phyloP scores from a whole-genome alignment of 768 basidiomycete genomes.

The Agrocybe pediades region DNA sequence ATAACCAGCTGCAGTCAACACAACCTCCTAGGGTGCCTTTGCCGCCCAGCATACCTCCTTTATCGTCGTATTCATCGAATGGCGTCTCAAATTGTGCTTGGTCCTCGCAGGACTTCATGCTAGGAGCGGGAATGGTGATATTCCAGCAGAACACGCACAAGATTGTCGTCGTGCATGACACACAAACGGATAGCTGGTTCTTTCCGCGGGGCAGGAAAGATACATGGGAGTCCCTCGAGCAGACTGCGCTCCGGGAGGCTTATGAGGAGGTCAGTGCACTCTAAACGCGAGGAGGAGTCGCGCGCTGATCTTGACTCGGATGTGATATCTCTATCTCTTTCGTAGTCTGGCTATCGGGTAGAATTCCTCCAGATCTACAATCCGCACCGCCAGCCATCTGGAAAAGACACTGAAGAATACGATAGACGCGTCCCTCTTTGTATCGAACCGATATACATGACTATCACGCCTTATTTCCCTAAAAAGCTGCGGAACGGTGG shows the following conservation, averaged over 20 bases:
- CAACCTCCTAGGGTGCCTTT: neutral
- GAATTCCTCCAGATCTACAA: slow-evolving; percentile 47
- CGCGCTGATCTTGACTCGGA: neutral
- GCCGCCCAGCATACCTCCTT: neutral
- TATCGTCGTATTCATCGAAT: slow-evolving; percentile 42
- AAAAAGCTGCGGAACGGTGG: slow-evolving; percentile 8
- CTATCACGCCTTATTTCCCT: slow-evolving; percentile 30
- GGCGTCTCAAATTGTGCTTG: slow-evolving; percentile 46
- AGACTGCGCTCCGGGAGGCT: slow-evolving; percentile 61
- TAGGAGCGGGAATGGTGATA: slow-evolving; percentile 65
- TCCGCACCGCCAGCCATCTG: slow-evolving; percentile 40
- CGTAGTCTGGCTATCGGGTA: slow-evolving; percentile 51
- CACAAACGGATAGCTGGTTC: slow-evolving; percentile 45
- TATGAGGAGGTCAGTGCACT: slow-evolving; percentile 65
- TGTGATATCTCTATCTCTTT: neutral
- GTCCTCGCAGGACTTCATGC: slow-evolving; percentile 52
- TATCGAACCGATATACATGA: slow-evolving; percentile 49
- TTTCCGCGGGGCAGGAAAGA: slow-evolving; percentile 70
- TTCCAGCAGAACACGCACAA: slow-evolving; percentile 59
- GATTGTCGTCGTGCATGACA: slow-evolving; percentile 53
- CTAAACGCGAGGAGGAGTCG: no score
- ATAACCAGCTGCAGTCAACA: neutral
- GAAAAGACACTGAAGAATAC: slow-evolving; percentile 25
- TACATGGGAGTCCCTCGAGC: slow-evolving; percentile 60
- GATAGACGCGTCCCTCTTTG: slow-evolving; percentile 12